A percentile compares a stretch with the other conserved stretches of the same genome.
phyloP scores from a whole-genome alignment of 352 stramenopile genomes.

The Phytophthora hybrid region DNA sequence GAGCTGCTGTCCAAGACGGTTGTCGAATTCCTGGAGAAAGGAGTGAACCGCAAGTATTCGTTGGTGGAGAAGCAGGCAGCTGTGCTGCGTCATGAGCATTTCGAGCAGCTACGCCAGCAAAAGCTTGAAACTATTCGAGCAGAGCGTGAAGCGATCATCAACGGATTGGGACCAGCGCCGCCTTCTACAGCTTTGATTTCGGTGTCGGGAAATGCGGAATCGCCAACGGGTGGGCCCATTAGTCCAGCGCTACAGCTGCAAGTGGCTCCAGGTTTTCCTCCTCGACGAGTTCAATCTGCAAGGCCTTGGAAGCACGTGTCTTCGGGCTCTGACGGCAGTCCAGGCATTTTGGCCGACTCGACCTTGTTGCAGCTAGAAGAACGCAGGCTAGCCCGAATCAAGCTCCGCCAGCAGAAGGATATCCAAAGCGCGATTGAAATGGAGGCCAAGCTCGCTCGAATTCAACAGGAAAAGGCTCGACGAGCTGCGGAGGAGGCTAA shows the following conservation, averaged over 20 bases:
- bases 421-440: constrained; percentile 82
- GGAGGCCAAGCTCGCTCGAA: constrained; percentile 73
- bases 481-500: constrained; percentile 61
- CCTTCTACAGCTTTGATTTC: constrained; percentile 39
- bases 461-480: constrained; percentile 69
- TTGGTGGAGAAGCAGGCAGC: constrained; percentile 80
- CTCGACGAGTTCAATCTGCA: constrained; percentile 38
- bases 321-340: constrained; percentile 2
- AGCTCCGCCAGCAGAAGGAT: constrained; percentile 74
- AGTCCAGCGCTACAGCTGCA: constrained; percentile 28
- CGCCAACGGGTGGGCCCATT: constrained; percentile 9
- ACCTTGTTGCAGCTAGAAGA: constrained; percentile 77
- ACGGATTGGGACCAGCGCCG: constrained; percentile 39
- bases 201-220: constrained; percentile 14
- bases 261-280: constrained; percentile 36
- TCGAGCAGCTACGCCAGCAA: constrained; percentile 69
- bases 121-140: constrained; percentile 66
- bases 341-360: constrained; percentile 39
- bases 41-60: constrained; percentile 58
- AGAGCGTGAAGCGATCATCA: constrained; percentile 66
- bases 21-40: constrained; percentile 62
- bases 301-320: constrained; percentile 23
- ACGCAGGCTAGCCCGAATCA: constrained; percentile 67
- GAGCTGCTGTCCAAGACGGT: constrained; percentile 69
- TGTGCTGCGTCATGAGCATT: constrained; percentile 74